A percentile compares a stretch with the other conserved stretches of the same genome.
phyloP scores from a whole-genome alignment of 139 green algal genomes.

The Eudorina sp. region DNA sequence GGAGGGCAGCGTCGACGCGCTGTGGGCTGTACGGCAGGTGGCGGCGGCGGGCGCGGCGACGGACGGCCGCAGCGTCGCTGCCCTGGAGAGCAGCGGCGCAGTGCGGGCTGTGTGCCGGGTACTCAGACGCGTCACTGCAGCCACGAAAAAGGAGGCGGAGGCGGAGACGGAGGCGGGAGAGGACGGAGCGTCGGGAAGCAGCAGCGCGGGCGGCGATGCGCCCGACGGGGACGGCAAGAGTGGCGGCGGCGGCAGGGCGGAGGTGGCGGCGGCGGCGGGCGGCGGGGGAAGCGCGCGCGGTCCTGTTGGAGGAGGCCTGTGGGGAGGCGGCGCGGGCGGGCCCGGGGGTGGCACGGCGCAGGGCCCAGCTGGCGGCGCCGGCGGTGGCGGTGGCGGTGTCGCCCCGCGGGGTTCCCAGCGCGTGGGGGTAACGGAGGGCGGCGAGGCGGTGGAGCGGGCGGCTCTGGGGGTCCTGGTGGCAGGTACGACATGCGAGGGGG shows the following conservation, averaged over 20 bases:
- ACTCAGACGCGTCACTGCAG: neutral
- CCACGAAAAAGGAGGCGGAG: too few species aligned
- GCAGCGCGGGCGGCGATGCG: neutral
- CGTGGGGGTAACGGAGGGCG: constrained; percentile 6
- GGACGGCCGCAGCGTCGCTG: neutral
- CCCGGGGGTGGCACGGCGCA: too few species aligned
- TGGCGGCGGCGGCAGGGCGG: neutral
- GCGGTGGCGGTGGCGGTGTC: neutral
- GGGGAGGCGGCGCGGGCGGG: neutral
- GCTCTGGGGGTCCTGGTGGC: constrained; percentile 6
- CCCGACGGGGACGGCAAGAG: neutral
- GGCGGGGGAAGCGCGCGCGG: neutral
- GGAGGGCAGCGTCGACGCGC: neutral
- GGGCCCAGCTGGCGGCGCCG: too few species aligned
- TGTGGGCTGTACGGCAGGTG: constrained; percentile 27
- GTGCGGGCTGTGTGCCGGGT: neutral
- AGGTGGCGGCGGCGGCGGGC: neutral
- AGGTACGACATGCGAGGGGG: too few species aligned
- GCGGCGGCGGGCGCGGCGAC: too few species aligned
- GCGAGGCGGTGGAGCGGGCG: neutral
- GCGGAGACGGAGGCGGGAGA: neutral
- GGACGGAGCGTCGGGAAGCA: neutral
- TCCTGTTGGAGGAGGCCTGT: too few species aligned
- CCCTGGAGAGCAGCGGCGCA: neutral
- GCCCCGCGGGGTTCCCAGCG: neutral